Evolutionary conservation across 441 rosid genomes (phyloP).

Genomic region (Corymbia calophylla): DNA sequence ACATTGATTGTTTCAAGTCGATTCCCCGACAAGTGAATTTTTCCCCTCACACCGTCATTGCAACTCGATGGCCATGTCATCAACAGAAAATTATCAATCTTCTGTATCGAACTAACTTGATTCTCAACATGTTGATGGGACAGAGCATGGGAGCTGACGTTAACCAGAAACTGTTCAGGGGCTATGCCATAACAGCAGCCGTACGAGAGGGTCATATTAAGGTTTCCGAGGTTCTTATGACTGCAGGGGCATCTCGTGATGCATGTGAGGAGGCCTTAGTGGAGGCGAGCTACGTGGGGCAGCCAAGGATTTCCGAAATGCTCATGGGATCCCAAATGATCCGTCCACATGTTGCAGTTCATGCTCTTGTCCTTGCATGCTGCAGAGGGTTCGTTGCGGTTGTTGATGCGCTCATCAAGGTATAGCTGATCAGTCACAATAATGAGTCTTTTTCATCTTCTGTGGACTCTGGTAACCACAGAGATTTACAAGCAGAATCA

Average conservation of each 20-base stretch:
- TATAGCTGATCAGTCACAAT: background rate
- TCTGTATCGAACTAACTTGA: background rate
- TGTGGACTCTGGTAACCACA: background rate
- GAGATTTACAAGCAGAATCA: background rate
- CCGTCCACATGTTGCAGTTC: background rate
- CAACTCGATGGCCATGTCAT: background rate
- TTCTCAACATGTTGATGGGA: background rate
- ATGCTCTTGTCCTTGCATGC: constrained; percentile 5
- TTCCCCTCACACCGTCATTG: background rate
- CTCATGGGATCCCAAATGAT: constrained; percentile 4
- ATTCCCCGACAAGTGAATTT: background rate
- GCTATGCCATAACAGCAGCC: background rate
- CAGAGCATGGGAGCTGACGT: constrained; percentile 8
- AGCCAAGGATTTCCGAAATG: background rate
- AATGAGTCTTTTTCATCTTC: background rate
- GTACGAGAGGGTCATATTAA: background rate
- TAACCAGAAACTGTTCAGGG: constrained; percentile 6
- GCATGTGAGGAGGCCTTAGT: constrained; percentile 6
- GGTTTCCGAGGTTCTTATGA: background rate
- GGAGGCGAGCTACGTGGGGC: constrained; percentile 6
- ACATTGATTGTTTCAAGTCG: background rate
- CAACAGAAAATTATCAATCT: background rate
- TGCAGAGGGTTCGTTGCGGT: constrained; percentile 1
- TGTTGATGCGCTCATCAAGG: background rate
- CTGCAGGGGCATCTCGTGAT: background rate